These are phyloP conservation scores for Patellaria atrata DNA, from an alignment of 495 filamentous ascomycete species.

Conservation along the genomic window DNA sequence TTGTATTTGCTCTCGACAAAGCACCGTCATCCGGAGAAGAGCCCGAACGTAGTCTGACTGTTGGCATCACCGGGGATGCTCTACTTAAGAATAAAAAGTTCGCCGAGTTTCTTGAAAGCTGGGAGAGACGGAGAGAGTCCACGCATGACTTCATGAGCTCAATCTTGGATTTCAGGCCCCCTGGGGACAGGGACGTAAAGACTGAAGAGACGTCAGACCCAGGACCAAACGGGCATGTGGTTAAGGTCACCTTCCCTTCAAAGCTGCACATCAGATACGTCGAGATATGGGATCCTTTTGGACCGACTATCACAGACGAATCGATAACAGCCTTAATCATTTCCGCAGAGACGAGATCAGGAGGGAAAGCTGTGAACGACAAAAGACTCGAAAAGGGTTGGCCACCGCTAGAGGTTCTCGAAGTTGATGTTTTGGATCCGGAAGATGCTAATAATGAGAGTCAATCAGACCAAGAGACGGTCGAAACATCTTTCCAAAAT, in stretches of 20 bases:
- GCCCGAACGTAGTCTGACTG: constrained; percentile 41
- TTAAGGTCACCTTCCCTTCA: constrained; percentile 34
- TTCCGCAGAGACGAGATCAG: constrained; percentile 74
- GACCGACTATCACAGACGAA: constrained; percentile 78
- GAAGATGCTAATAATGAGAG: constrained; percentile 27
- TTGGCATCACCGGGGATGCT: constrained; percentile 80
- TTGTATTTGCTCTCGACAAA: constrained; percentile 48
- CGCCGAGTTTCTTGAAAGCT: constrained; percentile 61
- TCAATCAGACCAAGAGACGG: constrained; percentile 9
- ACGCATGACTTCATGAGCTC: constrained; percentile 57
- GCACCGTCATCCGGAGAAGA: constrained; percentile 26
- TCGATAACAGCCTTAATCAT: constrained; percentile 68
- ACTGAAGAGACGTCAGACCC: constrained; percentile 23
- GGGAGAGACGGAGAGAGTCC: constrained; percentile 53
- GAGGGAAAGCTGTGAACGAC: constrained; percentile 71
- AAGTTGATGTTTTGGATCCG: constrained; percentile 79
- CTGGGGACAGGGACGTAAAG: constrained; percentile 23
- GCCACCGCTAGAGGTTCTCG: constrained; percentile 61
- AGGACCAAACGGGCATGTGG: constrained; percentile 36
- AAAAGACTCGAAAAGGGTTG: constrained; percentile 67
- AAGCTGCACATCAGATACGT: constrained; percentile 52
- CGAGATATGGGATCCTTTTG: constrained; percentile 77
- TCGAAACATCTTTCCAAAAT: constrained; percentile 46
- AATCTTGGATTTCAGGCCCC: constrained; percentile 43
- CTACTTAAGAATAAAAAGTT: constrained; percentile 81